A percentile compares a stretch with the other conserved stretches of the same genome.
Evolutionary conservation across 768 basidiomycete genomes (phyloP).

Genomic region (Dictyophora rubrovolvata): DNA sequence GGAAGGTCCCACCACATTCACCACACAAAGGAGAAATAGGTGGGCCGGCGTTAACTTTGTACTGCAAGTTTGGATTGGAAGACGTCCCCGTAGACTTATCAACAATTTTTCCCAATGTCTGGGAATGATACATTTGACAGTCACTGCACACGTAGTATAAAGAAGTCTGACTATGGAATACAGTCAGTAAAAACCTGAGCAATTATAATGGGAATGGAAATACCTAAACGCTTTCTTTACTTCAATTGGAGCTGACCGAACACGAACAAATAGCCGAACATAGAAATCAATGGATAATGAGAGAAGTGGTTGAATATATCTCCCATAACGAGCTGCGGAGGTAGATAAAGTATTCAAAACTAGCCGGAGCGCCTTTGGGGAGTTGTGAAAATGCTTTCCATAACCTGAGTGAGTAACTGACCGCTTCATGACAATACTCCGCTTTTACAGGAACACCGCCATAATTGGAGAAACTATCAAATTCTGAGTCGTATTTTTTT

Average conservation of each 20-base stretch:
- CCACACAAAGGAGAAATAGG: conserved; percentile 58
- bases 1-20: conserved; percentile 69
- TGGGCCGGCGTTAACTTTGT: conserved; percentile 68
- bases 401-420: conserved; percentile 26
- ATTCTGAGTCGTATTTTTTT: background rate
- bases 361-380: conserved; percentile 71
- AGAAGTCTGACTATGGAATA: conserved; percentile 61
- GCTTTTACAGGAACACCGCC: conserved; percentile 83
- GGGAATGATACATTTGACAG: conserved; percentile 76
- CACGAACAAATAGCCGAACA: conserved; percentile 79
- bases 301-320: conserved; percentile 80
- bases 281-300: conserved; percentile 97
- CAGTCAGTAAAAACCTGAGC: conserved; percentile 1
- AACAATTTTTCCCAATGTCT: conserved; percentile 70
- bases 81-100: conserved; percentile 48
- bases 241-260: conserved; percentile 63
- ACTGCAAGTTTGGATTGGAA: conserved; percentile 49
- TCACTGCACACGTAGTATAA: conserved; percentile 74
- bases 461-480: conserved; percentile 80
- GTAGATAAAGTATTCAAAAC: conserved; percentile 81
- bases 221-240: conserved; percentile 79
- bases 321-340: conserved; percentile 85
- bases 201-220: conserved; percentile 17
- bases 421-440: conserved; percentile 94
- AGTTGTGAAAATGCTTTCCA: background rate